Base-by-base conservation (phyloP, 257 asterid genomes). In the Nicotiana obtusifolia region DNA sequence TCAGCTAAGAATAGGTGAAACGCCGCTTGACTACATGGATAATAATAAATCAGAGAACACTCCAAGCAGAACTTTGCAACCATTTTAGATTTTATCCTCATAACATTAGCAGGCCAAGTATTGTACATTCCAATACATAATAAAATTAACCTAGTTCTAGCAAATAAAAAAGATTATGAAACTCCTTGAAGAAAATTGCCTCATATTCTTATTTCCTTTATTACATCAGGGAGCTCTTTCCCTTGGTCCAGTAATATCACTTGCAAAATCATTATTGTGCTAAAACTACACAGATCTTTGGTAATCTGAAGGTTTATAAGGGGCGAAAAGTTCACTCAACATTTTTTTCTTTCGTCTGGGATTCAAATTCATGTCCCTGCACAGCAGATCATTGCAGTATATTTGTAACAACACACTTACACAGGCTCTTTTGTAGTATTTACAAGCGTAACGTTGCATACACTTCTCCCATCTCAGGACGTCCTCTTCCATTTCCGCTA, bases 351-450 rank as follows among this genome's bases (percentile, higher is more conserved):
- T 92, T 68, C 94, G 85, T 64, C 81, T 85, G 3, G 93, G 93
- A 62, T 85, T 86, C 87, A 79, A 82, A 2, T 89, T 90, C 80
- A 89, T 84, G 75, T 92, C 94, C 62, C n/a, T 87, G 71, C 91
- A 90, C 9, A 90, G 68, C 82, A 85, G 86, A 83, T 92, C 97
- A n/a, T 92, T 89, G 84, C 92, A 87, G 79, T 89, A 73, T 30
- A 90, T 87, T 49, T 88, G 94, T 26, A 89, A 84, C 92, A 88
- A 44, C 22, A 82, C 93, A 26, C 92, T 88, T 13, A 84, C 92
- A 35, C 94, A 90, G 77, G 88, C 90, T 67, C 93, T 86, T 81
- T 62, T 90, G 84, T 89, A 90, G 84, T 49, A 81, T 11, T 67
- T 77, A 2, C 60, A 20, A 78, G 86, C 79, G 26, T 88, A 88